phyloP scores from a whole-genome alignment of 2,329 filamentous ascomycete species.

The Diaporthe sp. region DNA sequence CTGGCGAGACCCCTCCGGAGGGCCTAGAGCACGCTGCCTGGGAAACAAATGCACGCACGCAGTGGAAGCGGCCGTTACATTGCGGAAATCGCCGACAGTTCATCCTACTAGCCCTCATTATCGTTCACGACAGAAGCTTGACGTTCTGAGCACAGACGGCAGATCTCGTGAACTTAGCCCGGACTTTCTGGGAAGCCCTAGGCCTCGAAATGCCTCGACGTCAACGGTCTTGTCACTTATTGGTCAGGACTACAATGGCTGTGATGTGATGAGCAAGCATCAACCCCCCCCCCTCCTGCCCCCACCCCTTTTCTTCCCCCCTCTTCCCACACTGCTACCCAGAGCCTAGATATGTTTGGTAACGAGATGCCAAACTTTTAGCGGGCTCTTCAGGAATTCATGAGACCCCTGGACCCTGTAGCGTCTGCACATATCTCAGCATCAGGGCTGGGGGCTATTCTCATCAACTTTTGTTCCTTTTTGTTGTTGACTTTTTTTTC shows the following conservation, averaged over 20 bases:
- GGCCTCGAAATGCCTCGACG: slow-evolving; percentile 18
- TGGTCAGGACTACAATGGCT: background rate
- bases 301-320: background rate
- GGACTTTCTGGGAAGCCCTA: slow-evolving; percentile 2
- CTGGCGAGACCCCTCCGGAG: background rate
- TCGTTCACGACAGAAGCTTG: slow-evolving; percentile 2
- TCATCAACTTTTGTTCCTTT: background rate
- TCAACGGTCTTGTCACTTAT: slow-evolving; percentile 22
- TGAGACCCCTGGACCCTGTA: background rate
- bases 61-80: slow-evolving; percentile 29
- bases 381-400: background rate
- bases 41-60: background rate
- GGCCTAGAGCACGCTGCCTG: slow-evolving; percentile 5
- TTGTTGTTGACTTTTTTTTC: background rate
- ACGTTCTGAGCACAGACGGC: slow-evolving; percentile 19
- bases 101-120: background rate
- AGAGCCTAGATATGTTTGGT: background rate
- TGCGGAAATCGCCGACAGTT: slow-evolving; percentile 26
- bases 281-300: background rate
- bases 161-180: background rate
- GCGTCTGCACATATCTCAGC: background rate
- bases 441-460: background rate
- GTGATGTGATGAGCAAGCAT: slow-evolving; percentile 25
- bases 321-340: slow-evolving; percentile 1
- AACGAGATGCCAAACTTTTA: background rate